Percentiles rank a stretch among this genome's conserved stretches.
phyloP scores from a whole-genome alignment of 352 stramenopile species.

The Pythium periplocum region DNA sequence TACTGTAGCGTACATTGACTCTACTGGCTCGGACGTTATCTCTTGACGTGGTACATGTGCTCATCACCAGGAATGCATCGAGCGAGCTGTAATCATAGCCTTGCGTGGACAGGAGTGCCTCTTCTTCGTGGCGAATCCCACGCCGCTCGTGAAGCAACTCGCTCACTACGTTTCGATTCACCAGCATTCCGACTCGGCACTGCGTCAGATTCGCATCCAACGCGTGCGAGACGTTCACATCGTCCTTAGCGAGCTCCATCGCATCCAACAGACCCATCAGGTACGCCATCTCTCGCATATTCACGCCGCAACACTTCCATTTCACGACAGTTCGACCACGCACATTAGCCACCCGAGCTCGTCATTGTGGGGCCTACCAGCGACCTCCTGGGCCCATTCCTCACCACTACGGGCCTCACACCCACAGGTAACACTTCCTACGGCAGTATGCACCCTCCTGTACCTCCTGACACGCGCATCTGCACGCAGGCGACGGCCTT shows the following conservation, averaged over 20 bases:
- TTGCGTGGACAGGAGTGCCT: too few species aligned
- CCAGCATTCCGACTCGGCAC: not conserved
- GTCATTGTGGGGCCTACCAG: constrained; percentile 30
- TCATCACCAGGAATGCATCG: too few species aligned
- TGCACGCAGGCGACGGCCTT: constrained; percentile 11
- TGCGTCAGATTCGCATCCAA: not conserved
- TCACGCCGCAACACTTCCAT: too few species aligned
- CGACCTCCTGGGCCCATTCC: constrained; percentile 31
- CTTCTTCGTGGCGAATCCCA: too few species aligned
- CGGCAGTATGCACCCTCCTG: not conserved
- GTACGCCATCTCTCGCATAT: not conserved
- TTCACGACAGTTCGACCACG: too few species aligned
- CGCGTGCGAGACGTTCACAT: constrained; percentile 8
- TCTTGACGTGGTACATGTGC: too few species aligned
- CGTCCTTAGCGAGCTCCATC: constrained; percentile 5
- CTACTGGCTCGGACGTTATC: too few species aligned
- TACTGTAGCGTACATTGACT: too few species aligned
- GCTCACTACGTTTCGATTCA: too few species aligned
- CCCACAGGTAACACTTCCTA: constrained; percentile 19
- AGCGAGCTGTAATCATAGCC: too few species aligned
- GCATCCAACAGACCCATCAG: constrained; percentile 9
- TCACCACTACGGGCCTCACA: constrained; percentile 26
- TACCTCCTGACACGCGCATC: not conserved
- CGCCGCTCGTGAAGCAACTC: too few species aligned
- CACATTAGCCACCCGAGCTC: constrained; percentile 7